Percentiles rank a stretch among this genome's conserved stretches.
Evolutionary conservation across 495 filamentous ascomycete genomes (phyloP).

Genomic region (Penicillium diatomitis): DNA sequence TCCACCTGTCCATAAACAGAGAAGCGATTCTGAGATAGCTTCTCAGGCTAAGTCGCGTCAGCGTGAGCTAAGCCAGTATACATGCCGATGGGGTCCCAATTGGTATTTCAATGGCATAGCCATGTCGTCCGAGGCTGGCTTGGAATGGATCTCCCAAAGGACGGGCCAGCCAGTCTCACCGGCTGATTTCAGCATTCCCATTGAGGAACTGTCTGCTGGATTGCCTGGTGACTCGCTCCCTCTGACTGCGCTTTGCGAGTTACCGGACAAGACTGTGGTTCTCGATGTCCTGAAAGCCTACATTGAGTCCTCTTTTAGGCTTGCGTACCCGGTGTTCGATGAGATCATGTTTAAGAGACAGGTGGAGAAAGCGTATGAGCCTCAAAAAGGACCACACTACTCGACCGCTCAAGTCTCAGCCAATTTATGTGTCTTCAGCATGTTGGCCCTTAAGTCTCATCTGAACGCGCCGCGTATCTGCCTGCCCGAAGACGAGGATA

Average conservation of each 20-base stretch:
- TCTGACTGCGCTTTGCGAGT: slow-evolving; percentile 2
- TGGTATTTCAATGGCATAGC: slow-evolving; percentile 16
- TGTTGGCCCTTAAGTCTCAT: slow-evolving; percentile 3
- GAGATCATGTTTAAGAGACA: slow-evolving; percentile 1
- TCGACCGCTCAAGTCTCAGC: slow-evolving; percentile 3
- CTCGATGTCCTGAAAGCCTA: neutral
- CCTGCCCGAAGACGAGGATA: neutral
- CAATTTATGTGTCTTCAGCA: slow-evolving; percentile 5
- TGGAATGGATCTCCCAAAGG: slow-evolving; percentile 8
- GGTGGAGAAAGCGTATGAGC: slow-evolving; percentile 7
- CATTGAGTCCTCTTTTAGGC: slow-evolving; percentile 3
- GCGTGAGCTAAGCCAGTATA: neutral
- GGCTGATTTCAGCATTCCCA: slow-evolving; percentile 5
- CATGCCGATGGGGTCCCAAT: slow-evolving; percentile 9
- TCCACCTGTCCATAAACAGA: neutral
- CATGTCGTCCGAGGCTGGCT: slow-evolving; percentile 7
- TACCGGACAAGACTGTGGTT: slow-evolving; percentile 3
- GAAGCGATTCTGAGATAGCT: neutral
- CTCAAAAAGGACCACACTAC: neutral
- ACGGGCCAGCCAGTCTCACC: slow-evolving; percentile 5
- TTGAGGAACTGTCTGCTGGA: neutral
- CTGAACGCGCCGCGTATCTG: neutral
- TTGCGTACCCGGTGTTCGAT: slow-evolving; percentile 5
- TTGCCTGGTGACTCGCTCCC: neutral
- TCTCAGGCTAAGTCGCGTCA: too few species aligned